Conservation (phyloP, 164 flowering plant species). For the Vitis vinifera region ASM3070453v1 NC_081814.1:8483501-8484000, state of each 20-base stretch:
- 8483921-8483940: background rate
- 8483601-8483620: constrained; percentile 46
- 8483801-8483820: constrained; percentile 65
- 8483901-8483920: background rate
- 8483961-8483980: background rate
- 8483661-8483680: constrained; percentile 28
- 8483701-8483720: too few relatives aligned
- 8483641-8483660: constrained; percentile 42
- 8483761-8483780: too few relatives aligned
- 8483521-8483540: background rate
- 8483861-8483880: constrained; percentile 52
- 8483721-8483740: too few relatives aligned
- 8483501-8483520: background rate
- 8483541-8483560: too few relatives aligned
- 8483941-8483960: constrained; percentile 4
- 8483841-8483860: constrained; percentile 60
- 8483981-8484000: constrained; percentile 52
- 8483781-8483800: background rate
- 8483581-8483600: constrained; percentile 36
- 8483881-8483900: constrained; percentile 15
- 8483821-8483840: constrained; percentile 53
- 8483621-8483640: constrained; percentile 37
- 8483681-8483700: too few relatives aligned
- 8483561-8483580: background rate
- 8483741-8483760: too few relatives aligned